Conservation (phyloP, 441 rosid genomes). For the Capsella rubella region DNA sequence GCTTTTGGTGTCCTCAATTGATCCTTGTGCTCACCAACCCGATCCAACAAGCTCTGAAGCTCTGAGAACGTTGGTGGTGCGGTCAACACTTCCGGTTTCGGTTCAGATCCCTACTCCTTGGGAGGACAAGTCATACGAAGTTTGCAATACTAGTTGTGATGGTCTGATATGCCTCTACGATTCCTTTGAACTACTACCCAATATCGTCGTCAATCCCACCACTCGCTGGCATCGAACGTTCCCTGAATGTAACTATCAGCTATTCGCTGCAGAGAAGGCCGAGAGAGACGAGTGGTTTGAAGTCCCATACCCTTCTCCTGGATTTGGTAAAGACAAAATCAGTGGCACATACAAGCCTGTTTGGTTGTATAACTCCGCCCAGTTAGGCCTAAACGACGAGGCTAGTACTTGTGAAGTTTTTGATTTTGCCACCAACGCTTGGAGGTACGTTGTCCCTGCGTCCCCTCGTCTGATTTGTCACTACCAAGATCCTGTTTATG, state of each 20-base stretch:
- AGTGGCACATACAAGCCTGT: slow-evolving; percentile 9
- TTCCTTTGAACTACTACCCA: too few species aligned
- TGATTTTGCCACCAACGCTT: slow-evolving; percentile 1
- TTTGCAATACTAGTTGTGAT: neutral
- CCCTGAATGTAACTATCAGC: slow-evolving; percentile 19
- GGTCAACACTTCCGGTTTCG: neutral
- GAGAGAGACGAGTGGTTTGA: neutral
- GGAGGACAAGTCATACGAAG: neutral
- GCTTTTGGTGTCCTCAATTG: neutral
- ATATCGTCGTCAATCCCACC: slow-evolving; percentile 15
- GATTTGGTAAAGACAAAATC: neutral
- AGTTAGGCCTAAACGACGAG: neutral
- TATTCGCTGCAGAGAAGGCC: neutral
- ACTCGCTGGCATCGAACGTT: slow-evolving; percentile 1
- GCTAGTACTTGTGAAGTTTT: neutral
- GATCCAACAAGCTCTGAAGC: neutral
- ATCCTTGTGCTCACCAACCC: too few species aligned
- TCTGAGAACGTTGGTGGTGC: neutral
- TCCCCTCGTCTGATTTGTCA: slow-evolving; percentile 1
- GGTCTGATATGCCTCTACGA: neutral
- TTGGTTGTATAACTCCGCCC: slow-evolving; percentile 2
- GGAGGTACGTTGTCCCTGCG: slow-evolving; percentile 2
- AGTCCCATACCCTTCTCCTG: neutral
- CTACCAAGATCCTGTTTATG: neutral
- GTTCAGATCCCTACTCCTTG: neutral